A percentile compares a stretch with the other conserved stretches of the same genome.
Evolutionary conservation across 2,329 filamentous ascomycete species (phyloP).

Genomic region (Fusarium redolens): DNA sequence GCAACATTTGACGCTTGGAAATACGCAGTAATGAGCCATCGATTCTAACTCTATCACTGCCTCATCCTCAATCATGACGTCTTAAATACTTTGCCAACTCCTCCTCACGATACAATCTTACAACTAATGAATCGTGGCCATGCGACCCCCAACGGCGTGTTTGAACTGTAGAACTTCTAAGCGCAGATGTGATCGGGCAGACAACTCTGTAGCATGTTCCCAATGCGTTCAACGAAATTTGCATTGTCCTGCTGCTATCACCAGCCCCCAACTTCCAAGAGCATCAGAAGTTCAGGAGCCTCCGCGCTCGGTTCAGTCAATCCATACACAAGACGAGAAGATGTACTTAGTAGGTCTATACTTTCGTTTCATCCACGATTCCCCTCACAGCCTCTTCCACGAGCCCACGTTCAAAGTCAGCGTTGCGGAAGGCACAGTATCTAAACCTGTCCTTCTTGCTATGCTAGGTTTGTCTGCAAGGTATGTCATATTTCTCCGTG

Average conservation of each 20-base stretch:
- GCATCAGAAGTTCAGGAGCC: no score
- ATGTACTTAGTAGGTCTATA: conserved; percentile 40
- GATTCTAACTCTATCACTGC: neutral
- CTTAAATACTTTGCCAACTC: neutral
- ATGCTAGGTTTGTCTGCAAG: conserved; percentile 41
- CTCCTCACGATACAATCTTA: neutral
- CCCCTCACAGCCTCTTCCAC: conserved; percentile 41
- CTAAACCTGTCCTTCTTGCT: conserved; percentile 29
- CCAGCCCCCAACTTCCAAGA: neutral
- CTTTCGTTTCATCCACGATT: conserved; percentile 38
- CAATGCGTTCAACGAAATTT: conserved; percentile 33
- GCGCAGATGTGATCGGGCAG: conserved; percentile 30
- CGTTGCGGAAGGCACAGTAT: conserved; percentile 9
- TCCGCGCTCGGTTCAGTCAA: no score
- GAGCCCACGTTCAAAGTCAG: conserved; percentile 30
- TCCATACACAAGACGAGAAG: no score
- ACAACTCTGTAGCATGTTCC: conserved; percentile 2
- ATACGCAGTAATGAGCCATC: neutral
- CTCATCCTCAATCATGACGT: neutral
- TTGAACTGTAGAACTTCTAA: conserved; percentile 32
- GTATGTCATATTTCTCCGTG: neutral
- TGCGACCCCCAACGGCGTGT: conserved; percentile 38
- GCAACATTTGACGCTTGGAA: neutral
- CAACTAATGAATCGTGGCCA: neutral
- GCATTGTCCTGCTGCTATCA: conserved; percentile 5